Evolutionary conservation across 2,329 filamentous ascomycete species (phyloP), one percentile per base, ranked within the genome.

Genomic region (Zymoseptoria tritici): DNA sequence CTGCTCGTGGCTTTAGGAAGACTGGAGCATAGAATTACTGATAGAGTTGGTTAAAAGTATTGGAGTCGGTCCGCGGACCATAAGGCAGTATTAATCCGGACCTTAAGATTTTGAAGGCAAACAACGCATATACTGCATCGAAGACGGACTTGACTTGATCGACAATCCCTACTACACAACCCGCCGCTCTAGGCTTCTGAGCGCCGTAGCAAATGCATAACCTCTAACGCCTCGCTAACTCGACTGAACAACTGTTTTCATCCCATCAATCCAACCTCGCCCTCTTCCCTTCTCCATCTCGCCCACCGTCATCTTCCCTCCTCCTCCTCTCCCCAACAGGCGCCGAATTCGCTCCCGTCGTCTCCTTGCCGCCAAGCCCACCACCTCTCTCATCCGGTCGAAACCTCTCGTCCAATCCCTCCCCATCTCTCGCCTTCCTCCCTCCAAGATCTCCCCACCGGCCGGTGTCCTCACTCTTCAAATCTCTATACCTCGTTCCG

Each of bases 381-480:
- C 75, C 78, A 13, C 76, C 74, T 19, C 57, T 50, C 9, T 80
- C 79, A 68, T 91, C 88, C 2, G 86, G 82, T 67, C 80, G 80
- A 69, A 89, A 91, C 60, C 88, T 74, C 58, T 89, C 88, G 69
- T 90, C 88, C 8, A 79, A 75, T 11, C 78, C 79, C 57, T 74
- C 74, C 64, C 66, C 74, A 72, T 60, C 67, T 73, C 66, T 70
- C 74, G 66, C 75, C 73, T 79, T 63, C 85, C 83, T 24, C 82
- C 82, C 64, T 83, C 81, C 54, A 20, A 67, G 69, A 9, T 85
- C 81, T 3, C 88, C 93, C 88, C 92, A 97, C 29, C 83, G 80
- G 0, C 94, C 94, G 0, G 94, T 99, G 75, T 99, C 94, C 76
- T 99, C 93, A 13, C 80, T 84, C 72, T 86, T 87, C 70, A 99